phyloP scores from a whole-genome alignment of 1,139 yeast species.

The Nematodospora anomalae region DNA sequence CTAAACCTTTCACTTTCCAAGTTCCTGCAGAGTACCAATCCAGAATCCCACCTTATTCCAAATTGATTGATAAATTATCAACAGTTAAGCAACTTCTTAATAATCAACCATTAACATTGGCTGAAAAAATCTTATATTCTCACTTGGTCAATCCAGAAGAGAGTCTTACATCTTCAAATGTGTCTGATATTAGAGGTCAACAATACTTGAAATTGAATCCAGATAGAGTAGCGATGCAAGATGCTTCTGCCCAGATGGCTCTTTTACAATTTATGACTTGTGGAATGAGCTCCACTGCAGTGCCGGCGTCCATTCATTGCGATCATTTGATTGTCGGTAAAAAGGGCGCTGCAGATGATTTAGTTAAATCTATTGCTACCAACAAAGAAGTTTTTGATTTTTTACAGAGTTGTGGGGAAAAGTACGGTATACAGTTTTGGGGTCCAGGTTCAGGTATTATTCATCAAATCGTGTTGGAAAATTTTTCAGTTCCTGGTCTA shows the following conservation, averaged over 20 bases:
- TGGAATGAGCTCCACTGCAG: conserved; percentile 89
- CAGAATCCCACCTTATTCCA: conserved; percentile 85
- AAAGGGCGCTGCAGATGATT: conserved; percentile 89
- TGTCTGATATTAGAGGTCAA: conserved; percentile 94
- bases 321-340: conserved; percentile 99
- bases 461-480: conserved; percentile 96
- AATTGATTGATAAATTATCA: conserved; percentile 62
- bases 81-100: conserved; percentile 63
- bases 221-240: conserved; percentile 99
- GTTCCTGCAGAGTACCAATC: conserved; percentile 63
- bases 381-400: conserved; percentile 98
- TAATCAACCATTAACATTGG: conserved; percentile 88
- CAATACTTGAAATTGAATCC: conserved; percentile 97
- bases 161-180: conserved; percentile 63
- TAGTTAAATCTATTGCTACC: conserved; percentile 86
- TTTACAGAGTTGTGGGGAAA: conserved; percentile 90
- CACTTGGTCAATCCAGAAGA: conserved; percentile 96
- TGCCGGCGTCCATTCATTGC: conserved; percentile 98
- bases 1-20: conserved; percentile 28
- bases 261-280: conserved; percentile 98
- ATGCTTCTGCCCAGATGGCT: conserved; percentile 99
- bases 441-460: conserved; percentile 99
- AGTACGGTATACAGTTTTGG: conserved; percentile 99
- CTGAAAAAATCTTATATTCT: conserved; percentile 94
- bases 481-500: conserved; percentile 98